These are phyloP conservation scores for Luffa aegyptiaca DNA, from an alignment of 306 rosid genomes.

Conservation along the genomic window DNA sequence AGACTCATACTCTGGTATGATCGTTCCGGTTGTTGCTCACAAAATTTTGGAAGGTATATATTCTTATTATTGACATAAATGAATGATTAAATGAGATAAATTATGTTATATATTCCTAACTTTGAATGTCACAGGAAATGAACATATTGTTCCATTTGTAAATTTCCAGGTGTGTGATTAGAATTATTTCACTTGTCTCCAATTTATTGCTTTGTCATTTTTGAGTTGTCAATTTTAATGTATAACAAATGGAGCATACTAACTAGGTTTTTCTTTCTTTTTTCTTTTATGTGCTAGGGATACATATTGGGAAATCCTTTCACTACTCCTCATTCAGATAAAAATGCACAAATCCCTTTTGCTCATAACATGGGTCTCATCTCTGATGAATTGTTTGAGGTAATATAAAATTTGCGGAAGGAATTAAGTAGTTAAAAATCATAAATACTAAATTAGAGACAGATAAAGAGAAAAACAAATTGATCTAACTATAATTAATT, in stretches of 20 bases:
- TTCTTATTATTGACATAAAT: no score
- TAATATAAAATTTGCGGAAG: background rate
- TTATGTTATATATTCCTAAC: no score
- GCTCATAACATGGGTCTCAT: constrained; percentile 35
- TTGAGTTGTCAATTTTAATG: no score
- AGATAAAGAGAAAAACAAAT: background rate
- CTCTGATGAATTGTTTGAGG: constrained; percentile 42
- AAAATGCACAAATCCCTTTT: constrained; percentile 12
- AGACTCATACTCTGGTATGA: constrained; percentile 38
- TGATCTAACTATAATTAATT: background rate
- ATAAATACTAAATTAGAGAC: no score
- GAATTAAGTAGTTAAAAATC: no score
- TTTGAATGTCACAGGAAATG: constrained; percentile 26
- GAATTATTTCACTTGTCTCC: background rate
- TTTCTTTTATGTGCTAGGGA: constrained; percentile 15
- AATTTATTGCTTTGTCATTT: no score
- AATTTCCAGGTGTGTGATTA: constrained; percentile 40
- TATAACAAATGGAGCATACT: background rate
- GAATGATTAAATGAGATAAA: no score
- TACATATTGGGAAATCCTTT: constrained; percentile 42
- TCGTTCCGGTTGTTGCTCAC: constrained; percentile 16
- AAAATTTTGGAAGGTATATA: constrained; percentile 33
- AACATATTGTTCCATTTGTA: constrained; percentile 34
- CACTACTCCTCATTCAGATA: background rate
- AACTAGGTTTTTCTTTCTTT: background rate